A percentile compares a stretch with the other conserved stretches of the same genome.
Evolutionary conservation across 2,329 filamentous ascomycete species (phyloP).

Genomic region (Pseudogymnoascus sp.): DNA sequence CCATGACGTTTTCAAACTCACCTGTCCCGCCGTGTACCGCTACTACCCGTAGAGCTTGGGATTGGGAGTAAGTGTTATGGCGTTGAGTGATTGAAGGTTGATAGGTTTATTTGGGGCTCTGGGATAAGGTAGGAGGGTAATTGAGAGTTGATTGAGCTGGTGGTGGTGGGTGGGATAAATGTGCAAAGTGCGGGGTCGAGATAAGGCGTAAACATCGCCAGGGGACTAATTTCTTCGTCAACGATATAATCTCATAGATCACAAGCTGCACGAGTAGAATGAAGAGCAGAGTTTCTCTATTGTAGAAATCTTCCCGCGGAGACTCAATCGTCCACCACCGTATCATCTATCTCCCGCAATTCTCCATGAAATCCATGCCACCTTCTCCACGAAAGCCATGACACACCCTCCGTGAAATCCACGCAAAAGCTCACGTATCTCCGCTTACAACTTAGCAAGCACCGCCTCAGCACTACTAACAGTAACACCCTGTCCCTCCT

Average conservation of each 20-base stretch:
- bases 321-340: not conserved
- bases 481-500: constrained; percentile 34
- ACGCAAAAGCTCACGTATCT: not conserved
- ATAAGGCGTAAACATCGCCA: not conserved
- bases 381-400: not conserved
- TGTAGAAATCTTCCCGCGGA: not conserved
- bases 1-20: not conserved
- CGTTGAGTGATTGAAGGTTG: not conserved
- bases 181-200: not conserved
- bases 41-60: not conserved
- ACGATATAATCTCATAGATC: not conserved
- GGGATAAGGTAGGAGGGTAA: not conserved
- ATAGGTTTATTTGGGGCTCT: not conserved
- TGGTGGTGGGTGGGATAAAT: not conserved
- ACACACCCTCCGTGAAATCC: not conserved
- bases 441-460: constrained; percentile 15
- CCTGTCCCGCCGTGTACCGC: not conserved
- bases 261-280: not conserved
- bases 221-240: not conserved
- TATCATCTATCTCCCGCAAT: not conserved
- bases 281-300: not conserved
- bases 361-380: not conserved
- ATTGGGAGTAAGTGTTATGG: not conserved
- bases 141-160: not conserved
- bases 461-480: constrained; percentile 31